phyloP scores from a whole-genome alignment of 2,329 filamentous ascomycete species.

The Aspergillus arachidicola region DNA sequence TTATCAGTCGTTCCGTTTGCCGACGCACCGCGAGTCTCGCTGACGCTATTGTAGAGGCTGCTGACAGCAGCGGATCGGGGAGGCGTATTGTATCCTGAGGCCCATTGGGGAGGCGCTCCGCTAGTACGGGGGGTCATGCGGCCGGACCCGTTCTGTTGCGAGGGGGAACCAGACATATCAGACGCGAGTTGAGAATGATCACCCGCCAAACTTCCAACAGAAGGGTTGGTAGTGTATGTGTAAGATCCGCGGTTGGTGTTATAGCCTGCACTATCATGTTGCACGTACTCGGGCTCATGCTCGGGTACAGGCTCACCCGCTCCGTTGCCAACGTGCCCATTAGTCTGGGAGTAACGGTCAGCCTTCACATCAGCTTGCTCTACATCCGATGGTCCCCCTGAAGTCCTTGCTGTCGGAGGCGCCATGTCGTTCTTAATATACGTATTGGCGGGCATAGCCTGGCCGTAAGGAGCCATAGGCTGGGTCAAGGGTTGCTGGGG shows the following conservation, averaged over 20 bases:
- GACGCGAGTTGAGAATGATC: slow-evolving; percentile 78
- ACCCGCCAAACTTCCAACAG: slow-evolving; percentile 66
- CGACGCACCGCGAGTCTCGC: slow-evolving; percentile 68
- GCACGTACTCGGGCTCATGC: slow-evolving; percentile 77
- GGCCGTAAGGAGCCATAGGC: slow-evolving; percentile 69
- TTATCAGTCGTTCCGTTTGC: slow-evolving; percentile 70
- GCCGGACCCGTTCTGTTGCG: slow-evolving; percentile 77
- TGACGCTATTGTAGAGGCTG: slow-evolving; percentile 88
- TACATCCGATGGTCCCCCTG: slow-evolving; percentile 59
- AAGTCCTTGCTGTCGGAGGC: slow-evolving; percentile 67
- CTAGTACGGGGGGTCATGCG: slow-evolving; percentile 84
- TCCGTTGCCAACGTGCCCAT: slow-evolving; percentile 57
- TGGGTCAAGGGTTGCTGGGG: slow-evolving; percentile 62
- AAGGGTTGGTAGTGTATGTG: slow-evolving; percentile 70
- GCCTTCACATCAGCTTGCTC: slow-evolving; percentile 71
- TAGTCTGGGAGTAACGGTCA: slow-evolving; percentile 63
- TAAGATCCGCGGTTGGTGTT: slow-evolving; percentile 73
- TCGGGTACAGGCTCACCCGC: slow-evolving; percentile 71
- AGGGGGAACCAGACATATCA: slow-evolving; percentile 80
- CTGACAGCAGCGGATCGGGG: slow-evolving; percentile 72
- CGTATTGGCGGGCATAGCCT: slow-evolving; percentile 51
- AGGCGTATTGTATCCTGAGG: slow-evolving; percentile 75
- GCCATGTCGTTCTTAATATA: slow-evolving; percentile 90
- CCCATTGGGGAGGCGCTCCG: slow-evolving; percentile 73
- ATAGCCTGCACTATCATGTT: slow-evolving; percentile 73